Percentiles rank a stretch among this genome's conserved stretches.
phyloP scores from a whole-genome alignment of 2,329 filamentous ascomycete species.

The Orbilia ellipsospora region DNA sequence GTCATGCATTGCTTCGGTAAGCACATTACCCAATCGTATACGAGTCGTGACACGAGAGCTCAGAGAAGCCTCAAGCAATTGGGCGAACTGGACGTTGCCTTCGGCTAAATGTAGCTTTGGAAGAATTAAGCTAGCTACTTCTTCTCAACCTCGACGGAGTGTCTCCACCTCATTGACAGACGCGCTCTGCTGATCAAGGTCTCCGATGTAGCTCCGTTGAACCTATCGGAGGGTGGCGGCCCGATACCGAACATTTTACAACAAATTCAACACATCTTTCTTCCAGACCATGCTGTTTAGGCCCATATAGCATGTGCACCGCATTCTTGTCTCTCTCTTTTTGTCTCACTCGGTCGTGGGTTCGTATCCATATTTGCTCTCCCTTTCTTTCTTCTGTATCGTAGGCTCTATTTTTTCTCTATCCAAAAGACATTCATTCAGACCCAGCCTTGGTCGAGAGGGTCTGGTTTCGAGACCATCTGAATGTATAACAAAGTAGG shows the following conservation, averaged over 20 bases:
- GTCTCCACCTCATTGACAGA: conserved; percentile 14
- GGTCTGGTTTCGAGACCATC: no score
- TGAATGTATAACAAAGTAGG: no score
- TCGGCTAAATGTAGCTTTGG: conserved; percentile 8
- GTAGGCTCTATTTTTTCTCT: no score
- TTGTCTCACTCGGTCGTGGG: no score
- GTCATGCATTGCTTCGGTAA: conserved; percentile 39
- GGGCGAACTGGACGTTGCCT: not conserved
- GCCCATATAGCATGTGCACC: no score
- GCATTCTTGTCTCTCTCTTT: no score
- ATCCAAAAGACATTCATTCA: no score
- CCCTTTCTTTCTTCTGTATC: no score
- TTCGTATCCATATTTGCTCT: no score
- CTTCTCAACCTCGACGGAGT: conserved; percentile 24
- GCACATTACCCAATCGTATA: conserved; percentile 20
- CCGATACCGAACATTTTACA: not conserved
- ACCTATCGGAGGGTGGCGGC: conserved; percentile 3
- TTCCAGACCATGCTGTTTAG: not conserved
- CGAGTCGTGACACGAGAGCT: not conserved
- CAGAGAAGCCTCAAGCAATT: no score
- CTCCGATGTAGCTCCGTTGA: not conserved
- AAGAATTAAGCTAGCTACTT: conserved; percentile 31
- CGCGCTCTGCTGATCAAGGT: no score
- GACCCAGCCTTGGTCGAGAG: no score
- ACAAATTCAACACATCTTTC: conserved; percentile 15